These are phyloP conservation scores for Persicaria tinctoria DNA, from an alignment of 148 eudicot species.

Conservation along the genomic window DNA sequence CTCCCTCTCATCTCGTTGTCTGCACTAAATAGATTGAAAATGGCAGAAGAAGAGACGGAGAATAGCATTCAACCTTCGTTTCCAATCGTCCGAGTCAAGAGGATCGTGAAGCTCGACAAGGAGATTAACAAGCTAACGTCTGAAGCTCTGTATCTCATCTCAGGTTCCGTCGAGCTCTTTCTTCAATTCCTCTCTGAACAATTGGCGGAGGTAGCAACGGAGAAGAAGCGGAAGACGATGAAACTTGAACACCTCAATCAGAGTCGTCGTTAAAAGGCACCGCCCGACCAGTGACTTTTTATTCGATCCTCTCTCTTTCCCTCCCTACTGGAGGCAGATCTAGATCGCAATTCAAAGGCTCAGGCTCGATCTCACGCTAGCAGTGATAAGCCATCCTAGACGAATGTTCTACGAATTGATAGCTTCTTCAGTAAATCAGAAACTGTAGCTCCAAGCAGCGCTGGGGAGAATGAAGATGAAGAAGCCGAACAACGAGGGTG, in stretches of 20 bases:
- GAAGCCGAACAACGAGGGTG: not conserved
- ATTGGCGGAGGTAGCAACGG: slow-evolving; percentile 50
- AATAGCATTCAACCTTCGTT: slow-evolving; percentile 34
- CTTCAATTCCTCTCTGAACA: slow-evolving; percentile 56
- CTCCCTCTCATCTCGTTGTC: slow-evolving; percentile 16
- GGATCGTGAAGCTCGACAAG: slow-evolving; percentile 72
- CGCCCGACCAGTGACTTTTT: slow-evolving; percentile 76
- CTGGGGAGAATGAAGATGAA: not conserved
- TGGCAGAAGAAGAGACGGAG: slow-evolving; percentile 42
- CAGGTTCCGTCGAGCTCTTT: slow-evolving; percentile 66
- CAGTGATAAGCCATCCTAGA: slow-evolving; percentile 24
- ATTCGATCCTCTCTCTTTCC: slow-evolving; percentile 65
- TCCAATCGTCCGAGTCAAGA: slow-evolving; percentile 63
- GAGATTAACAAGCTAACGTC: slow-evolving; percentile 65
- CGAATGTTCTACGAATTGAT: slow-evolving; percentile 41
- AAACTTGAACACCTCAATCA: slow-evolving; percentile 49
- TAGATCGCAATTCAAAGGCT: slow-evolving; percentile 14
- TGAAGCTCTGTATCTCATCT: slow-evolving; percentile 58
- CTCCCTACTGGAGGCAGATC: slow-evolving; percentile 23
- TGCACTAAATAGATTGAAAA: slow-evolving; percentile 13
- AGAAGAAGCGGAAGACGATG: slow-evolving; percentile 67
- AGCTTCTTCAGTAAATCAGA: slow-evolving; percentile 43
- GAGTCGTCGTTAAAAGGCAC: slow-evolving; percentile 64
- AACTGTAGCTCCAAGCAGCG: not conserved
- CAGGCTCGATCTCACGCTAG: slow-evolving; percentile 19